phyloP scores from a whole-genome alignment of 2,329 filamentous ascomycete genomes.

The Lasiodiplodia gonubiensis region DNA sequence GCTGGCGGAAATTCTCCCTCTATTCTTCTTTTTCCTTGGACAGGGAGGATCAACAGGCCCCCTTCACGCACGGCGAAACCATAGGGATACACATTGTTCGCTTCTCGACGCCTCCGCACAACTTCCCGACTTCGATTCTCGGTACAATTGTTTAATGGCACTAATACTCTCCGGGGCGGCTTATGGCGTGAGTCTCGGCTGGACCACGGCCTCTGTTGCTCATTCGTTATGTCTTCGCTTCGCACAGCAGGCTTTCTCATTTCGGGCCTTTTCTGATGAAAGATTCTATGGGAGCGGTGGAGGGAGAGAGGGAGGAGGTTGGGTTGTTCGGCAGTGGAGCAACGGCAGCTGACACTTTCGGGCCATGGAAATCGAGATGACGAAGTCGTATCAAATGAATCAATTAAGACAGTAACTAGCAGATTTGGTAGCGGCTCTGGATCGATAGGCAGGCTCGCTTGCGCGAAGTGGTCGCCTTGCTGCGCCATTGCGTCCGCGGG shows the following conservation, averaged over 20 bases:
- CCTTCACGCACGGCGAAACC: slow-evolving; percentile 14
- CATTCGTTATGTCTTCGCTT: slow-evolving; percentile 22
- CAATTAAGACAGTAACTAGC: background rate
- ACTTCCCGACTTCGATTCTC: slow-evolving; percentile 13
- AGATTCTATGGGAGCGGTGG: slow-evolving; percentile 9
- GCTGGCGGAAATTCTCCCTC: slow-evolving; percentile 17
- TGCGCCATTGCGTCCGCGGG: slow-evolving; percentile 18
- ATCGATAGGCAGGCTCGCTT: slow-evolving; percentile 20
- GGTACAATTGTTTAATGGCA: slow-evolving; percentile 27
- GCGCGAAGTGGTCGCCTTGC: slow-evolving; percentile 4
- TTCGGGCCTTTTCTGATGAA: slow-evolving; percentile 22
- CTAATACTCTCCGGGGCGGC: slow-evolving; percentile 16
- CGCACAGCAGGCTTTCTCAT: slow-evolving; percentile 21
- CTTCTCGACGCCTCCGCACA: slow-evolving; percentile 15
- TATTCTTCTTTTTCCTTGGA: slow-evolving; percentile 23
- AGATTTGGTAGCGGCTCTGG: slow-evolving; percentile 21
- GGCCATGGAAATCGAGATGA: slow-evolving; percentile 14
- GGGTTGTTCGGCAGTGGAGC: slow-evolving; percentile 15
- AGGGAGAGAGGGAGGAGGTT: background rate
- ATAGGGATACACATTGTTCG: slow-evolving; percentile 25
- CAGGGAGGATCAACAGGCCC: background rate
- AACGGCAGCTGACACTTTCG: slow-evolving; percentile 20
- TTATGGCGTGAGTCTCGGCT: background rate
- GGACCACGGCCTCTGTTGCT: slow-evolving; percentile 7
- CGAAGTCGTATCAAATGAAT: slow-evolving; percentile 10